phyloP scores from a whole-genome alignment of 2,329 filamentous ascomycete species.

The Tolypocladium nubicola region DNA sequence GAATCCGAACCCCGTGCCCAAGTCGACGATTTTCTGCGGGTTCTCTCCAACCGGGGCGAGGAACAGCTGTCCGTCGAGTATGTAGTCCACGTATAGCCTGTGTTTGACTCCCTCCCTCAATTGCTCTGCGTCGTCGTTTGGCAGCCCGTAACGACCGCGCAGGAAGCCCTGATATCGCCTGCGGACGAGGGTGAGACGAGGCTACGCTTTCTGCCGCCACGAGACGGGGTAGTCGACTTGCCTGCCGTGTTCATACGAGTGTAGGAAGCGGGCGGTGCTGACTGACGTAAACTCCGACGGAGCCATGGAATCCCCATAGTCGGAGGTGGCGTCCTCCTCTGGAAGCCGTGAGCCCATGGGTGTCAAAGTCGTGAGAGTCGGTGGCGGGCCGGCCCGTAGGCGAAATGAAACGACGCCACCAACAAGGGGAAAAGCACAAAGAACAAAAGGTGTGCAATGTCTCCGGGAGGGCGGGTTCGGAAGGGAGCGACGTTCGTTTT shows the following conservation, averaged over 20 bases:
- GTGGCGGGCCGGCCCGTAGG: neutral
- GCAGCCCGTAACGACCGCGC: slow-evolving; percentile 35
- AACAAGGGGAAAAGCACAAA: neutral
- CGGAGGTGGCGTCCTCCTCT: slow-evolving; percentile 23
- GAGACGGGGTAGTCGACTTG: slow-evolving; percentile 6
- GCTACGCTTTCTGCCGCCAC: no score
- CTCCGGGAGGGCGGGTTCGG: neutral
- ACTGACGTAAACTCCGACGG: slow-evolving; percentile 31
- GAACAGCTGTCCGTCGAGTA: slow-evolving; percentile 30
- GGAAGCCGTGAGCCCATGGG: slow-evolving; percentile 12
- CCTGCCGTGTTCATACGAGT: slow-evolving; percentile 27
- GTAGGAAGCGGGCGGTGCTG: slow-evolving; percentile 18
- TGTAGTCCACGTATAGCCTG: slow-evolving; percentile 33
- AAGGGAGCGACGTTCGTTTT: neutral
- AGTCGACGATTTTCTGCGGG: slow-evolving; percentile 38
- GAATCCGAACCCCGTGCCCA: slow-evolving; percentile 39
- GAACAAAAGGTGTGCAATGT: neutral
- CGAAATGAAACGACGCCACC: neutral
- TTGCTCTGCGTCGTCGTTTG: slow-evolving; percentile 42
- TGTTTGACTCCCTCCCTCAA: slow-evolving; percentile 39
- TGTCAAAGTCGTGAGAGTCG: neutral
- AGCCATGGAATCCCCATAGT: slow-evolving; percentile 25
- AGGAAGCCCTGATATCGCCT: slow-evolving; percentile 40
- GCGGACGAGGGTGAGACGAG: neutral
- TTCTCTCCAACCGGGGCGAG: slow-evolving; percentile 31